phyloP scores from a whole-genome alignment of 1,284 basidiomycete genomes.

The Athelia psychrophila region DNA sequence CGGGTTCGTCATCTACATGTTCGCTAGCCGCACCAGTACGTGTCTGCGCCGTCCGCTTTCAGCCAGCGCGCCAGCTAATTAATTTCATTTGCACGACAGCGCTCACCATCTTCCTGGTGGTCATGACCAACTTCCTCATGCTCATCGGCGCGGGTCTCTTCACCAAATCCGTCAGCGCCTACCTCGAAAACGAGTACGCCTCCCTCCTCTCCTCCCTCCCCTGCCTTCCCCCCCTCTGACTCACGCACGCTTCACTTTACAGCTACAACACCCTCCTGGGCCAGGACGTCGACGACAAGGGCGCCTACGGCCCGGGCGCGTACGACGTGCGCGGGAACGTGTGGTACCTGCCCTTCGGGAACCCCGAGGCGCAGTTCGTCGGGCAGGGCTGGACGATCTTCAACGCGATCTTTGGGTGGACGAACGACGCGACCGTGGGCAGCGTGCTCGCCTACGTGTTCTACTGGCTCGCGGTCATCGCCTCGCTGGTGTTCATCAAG shows the following conservation, averaged over 20 bases:
- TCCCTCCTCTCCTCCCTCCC: too few relatives aligned
- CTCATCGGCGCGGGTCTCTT: constrained; percentile 92
- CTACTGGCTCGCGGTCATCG: constrained; percentile 77
- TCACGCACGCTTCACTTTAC: constrained; percentile 52
- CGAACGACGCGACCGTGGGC: constrained; percentile 71
- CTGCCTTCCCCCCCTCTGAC: neutral
- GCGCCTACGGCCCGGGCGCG: constrained; percentile 79
- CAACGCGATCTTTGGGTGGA: constrained; percentile 74
- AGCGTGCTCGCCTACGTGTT: constrained; percentile 73
- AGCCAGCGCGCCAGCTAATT: neutral
- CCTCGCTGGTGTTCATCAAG: constrained; percentile 66
- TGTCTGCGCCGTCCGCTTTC: constrained; percentile 10
- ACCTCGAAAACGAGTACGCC: neutral
- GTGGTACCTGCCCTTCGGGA: constrained; percentile 87
- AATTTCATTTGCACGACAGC: constrained; percentile 36
- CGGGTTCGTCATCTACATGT: constrained; percentile 73
- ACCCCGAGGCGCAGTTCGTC: constrained; percentile 57
- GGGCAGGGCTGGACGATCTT: constrained; percentile 74
- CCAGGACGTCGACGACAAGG: constrained; percentile 71
- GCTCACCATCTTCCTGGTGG: constrained; percentile 78
- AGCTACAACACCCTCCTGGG: constrained; percentile 72
- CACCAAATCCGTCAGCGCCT: constrained; percentile 66
- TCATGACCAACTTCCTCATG: constrained; percentile 87
- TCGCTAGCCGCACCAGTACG: constrained; percentile 71
- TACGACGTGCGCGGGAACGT: constrained; percentile 80